Evolutionary conservation across 495 filamentous ascomycete species (phyloP).

Genomic region (Neurospora africana): DNA sequence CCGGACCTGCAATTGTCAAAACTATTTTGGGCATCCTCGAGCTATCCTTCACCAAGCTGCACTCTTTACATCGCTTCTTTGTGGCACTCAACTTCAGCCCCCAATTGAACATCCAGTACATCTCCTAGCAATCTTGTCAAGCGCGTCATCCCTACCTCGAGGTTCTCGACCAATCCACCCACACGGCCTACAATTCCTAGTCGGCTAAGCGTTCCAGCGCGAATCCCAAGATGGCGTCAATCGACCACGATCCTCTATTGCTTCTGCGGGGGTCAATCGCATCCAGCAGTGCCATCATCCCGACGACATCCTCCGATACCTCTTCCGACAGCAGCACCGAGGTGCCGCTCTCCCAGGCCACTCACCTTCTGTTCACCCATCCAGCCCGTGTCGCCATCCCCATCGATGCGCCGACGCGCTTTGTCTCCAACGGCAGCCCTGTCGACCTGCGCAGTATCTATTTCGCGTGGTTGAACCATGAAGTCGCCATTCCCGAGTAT

Average conservation of each 20-base stretch:
- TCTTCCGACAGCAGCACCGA: conserved; percentile 27
- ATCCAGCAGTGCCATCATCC: conserved; percentile 50
- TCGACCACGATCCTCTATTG: conserved; percentile 57
- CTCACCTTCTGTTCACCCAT: conserved; percentile 67
- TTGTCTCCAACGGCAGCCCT: conserved; percentile 52
- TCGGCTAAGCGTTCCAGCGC: background rate
- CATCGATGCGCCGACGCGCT: conserved; percentile 71
- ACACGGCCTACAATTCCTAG: background rate
- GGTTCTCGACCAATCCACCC: background rate
- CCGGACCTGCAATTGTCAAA: background rate
- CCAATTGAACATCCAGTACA: background rate
- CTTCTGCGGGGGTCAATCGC: conserved; percentile 72
- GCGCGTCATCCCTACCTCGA: background rate
- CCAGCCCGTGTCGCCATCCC: conserved; percentile 54
- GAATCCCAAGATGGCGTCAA: conserved; percentile 26
- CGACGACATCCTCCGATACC: conserved; percentile 53
- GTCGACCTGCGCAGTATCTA: conserved; percentile 90
- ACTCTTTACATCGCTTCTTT: background rate
- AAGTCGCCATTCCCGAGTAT: conserved; percentile 78
- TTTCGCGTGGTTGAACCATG: conserved; percentile 88
- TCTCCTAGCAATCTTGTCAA: background rate
- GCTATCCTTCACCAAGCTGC: background rate
- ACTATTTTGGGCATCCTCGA: background rate
- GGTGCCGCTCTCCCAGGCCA: conserved; percentile 57
- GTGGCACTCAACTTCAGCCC: background rate